These are phyloP conservation scores for Fusarium devonianum DNA, from an alignment of 2,329 filamentous ascomycete species.

Conservation along the genomic window DNA sequence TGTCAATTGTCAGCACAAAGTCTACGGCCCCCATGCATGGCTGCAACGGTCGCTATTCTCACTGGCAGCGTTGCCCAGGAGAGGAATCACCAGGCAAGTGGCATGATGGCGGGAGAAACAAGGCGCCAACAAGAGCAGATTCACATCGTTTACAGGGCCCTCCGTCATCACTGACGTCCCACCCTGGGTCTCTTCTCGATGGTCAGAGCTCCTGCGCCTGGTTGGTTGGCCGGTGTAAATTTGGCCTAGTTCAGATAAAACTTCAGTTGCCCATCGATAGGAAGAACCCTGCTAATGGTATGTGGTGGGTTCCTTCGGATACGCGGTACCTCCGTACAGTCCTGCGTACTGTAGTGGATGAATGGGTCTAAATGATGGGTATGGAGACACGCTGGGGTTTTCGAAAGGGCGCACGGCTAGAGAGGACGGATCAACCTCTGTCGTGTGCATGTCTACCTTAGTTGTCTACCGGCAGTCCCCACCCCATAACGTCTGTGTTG, in stretches of 20 bases:
- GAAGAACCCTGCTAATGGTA: conserved; percentile 31
- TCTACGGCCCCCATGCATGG: conserved; percentile 27
- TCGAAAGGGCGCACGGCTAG: conserved; percentile 14
- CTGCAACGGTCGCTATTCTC: conserved; percentile 24
- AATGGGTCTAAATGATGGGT: too few relatives aligned
- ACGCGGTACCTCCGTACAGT: too few relatives aligned
- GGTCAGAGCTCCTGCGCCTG: conserved; percentile 25
- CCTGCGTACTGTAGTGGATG: conserved; percentile 29
- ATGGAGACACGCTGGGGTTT: too few relatives aligned
- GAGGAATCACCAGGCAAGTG: conserved; percentile 20
- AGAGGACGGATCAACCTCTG: conserved; percentile 1
- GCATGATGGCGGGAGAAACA: conserved; percentile 27
- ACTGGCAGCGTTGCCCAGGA: conserved; percentile 18
- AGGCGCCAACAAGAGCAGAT: conserved; percentile 28
- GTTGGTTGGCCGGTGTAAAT: conserved; percentile 34
- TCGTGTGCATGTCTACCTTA: conserved; percentile 6
- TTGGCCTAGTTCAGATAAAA: conserved; percentile 13
- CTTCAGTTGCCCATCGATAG: conserved; percentile 13
- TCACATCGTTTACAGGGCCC: conserved; percentile 13
- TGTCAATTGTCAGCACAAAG: conserved; percentile 25
- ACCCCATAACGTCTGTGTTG: conserved; percentile 10
- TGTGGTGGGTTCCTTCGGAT: conserved; percentile 31
- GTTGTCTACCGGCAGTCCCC: too few relatives aligned
- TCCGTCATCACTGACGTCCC: conserved; percentile 35
- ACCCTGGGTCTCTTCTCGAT: conserved; percentile 17